These are phyloP conservation scores for Bruguiera sexangula DNA, from an alignment of 345 rosid genomes.

Conservation along the genomic window DNA sequence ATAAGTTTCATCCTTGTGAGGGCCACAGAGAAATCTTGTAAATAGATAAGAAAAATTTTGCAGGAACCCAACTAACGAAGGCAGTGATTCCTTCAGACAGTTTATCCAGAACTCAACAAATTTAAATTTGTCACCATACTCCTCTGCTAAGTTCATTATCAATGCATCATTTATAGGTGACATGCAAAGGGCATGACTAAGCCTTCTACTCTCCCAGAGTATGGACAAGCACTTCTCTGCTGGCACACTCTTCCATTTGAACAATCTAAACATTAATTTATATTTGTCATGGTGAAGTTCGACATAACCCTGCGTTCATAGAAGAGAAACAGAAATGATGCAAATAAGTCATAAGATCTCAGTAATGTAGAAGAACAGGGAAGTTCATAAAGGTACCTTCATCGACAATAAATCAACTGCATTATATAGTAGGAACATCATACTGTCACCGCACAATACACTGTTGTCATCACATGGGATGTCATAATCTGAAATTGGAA, in stretches of 20 bases:
- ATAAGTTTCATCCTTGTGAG: slow-evolving; percentile 26
- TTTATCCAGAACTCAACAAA: slow-evolving; percentile 59
- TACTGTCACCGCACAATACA: slow-evolving; percentile 40
- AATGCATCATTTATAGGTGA: slow-evolving; percentile 67
- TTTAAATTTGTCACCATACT: slow-evolving; percentile 44
- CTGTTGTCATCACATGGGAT: slow-evolving; percentile 29
- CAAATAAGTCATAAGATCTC: slow-evolving; percentile 8
- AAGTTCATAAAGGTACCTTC: slow-evolving; percentile 51
- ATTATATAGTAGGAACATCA: slow-evolving; percentile 53
- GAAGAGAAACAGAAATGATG: slow-evolving; percentile 12
- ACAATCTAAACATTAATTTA: slow-evolving; percentile 52
- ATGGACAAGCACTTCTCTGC: slow-evolving; percentile 52
- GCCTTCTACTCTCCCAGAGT: slow-evolving; percentile 81
- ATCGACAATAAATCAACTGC: slow-evolving; percentile 63
- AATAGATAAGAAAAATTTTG: slow-evolving; percentile 48
- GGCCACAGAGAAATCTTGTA: slow-evolving; percentile 21
- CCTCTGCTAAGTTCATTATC: slow-evolving; percentile 39
- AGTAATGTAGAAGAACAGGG: slow-evolving; percentile 10
- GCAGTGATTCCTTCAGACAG: slow-evolving; percentile 60
- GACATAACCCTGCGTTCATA: slow-evolving; percentile 53
- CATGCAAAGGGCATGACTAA: slow-evolving; percentile 76
- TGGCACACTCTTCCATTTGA: slow-evolving; percentile 46
- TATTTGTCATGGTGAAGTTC: slow-evolving; percentile 45
- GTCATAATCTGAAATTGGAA: slow-evolving; percentile 30
- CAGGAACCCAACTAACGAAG: slow-evolving; percentile 56